These are phyloP conservation scores for Aspergillus phoenicis DNA, from an alignment of 2,329 filamentous ascomycete genomes.

Conservation along the genomic window DNA sequence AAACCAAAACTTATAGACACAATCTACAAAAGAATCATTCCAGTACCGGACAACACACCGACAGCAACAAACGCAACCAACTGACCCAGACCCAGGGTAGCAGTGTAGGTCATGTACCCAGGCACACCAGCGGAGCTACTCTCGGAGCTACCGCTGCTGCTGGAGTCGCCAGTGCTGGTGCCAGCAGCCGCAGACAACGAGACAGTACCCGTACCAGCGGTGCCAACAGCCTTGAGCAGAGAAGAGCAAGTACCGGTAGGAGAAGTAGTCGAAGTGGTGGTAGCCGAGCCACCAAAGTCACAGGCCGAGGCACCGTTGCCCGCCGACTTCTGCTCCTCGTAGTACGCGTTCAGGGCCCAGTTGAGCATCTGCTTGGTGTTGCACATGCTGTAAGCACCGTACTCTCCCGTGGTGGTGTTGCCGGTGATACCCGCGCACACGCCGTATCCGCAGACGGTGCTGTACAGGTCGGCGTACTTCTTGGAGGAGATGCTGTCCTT, in stretches of 20 bases:
- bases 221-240: constrained; percentile 43
- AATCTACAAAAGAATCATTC: constrained; percentile 47
- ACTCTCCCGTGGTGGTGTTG: constrained; percentile 44
- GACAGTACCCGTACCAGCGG: constrained; percentile 40
- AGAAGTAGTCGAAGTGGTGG: constrained; percentile 34
- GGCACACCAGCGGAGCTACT: constrained; percentile 31
- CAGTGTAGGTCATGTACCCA: constrained; percentile 19
- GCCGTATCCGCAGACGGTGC: constrained; percentile 44
- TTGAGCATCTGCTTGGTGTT: constrained; percentile 44
- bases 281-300: constrained; percentile 46
- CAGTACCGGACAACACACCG: constrained; percentile 43
- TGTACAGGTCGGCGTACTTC: constrained; percentile 70
- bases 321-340: constrained; percentile 37
- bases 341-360: constrained; percentile 48
- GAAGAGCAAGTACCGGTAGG: constrained; percentile 38
- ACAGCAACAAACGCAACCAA: constrained; percentile 42
- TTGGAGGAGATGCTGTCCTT: constrained; percentile 57
- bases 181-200: constrained; percentile 36
- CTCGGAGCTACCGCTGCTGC: constrained; percentile 26
- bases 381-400: constrained; percentile 51
- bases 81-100: constrained; percentile 39
- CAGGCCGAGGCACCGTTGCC: constrained; percentile 42
- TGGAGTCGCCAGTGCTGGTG: constrained; percentile 17
- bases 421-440: constrained; percentile 45
- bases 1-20: not conserved